Conservation (phyloP, 768 basidiomycete species). For the Gloeostereum incarnatum region DNA sequence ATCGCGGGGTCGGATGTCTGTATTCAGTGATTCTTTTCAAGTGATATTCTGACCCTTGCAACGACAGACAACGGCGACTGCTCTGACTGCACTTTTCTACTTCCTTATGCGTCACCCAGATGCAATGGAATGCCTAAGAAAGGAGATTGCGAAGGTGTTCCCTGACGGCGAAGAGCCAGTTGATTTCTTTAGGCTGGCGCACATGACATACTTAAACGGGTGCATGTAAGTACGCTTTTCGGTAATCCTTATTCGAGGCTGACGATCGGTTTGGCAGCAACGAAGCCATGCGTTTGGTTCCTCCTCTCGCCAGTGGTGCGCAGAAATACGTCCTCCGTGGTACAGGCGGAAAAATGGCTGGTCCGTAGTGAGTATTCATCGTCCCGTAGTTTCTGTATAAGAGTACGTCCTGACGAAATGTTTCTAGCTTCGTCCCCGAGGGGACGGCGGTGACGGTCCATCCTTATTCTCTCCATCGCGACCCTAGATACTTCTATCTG, state of each 20-base stretch:
- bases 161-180: slow-evolving; percentile 6
- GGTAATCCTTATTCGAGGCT: background rate
- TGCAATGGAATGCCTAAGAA: slow-evolving; percentile 14
- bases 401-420: background rate
- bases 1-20: slow-evolving; percentile 32
- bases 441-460: slow-evolving; percentile 28
- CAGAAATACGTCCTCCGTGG: slow-evolving; percentile 21
- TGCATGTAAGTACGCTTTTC: slow-evolving; percentile 20
- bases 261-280: slow-evolving; percentile 17
- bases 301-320: slow-evolving; percentile 23
- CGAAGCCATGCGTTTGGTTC: slow-evolving; percentile 26
- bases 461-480: slow-evolving; percentile 26
- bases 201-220: slow-evolving; percentile 20
- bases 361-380: slow-evolving; percentile 12
- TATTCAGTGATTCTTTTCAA: background rate
- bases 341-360: slow-evolving; percentile 19
- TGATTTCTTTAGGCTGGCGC: slow-evolving; percentile 14
- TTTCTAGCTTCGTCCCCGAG: slow-evolving; percentile 25
- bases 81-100: slow-evolving; percentile 17
- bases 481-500: slow-evolving; percentile 27
- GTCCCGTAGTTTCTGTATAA: background rate
- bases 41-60: too few species aligned
- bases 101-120: slow-evolving; percentile 16
- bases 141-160: slow-evolving; percentile 16
- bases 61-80: slow-evolving; percentile 19